A percentile compares a stretch with the other conserved stretches of the same genome.
Evolutionary conservation across 352 stramenopile genomes (phyloP).

Genomic region (Thraustotheca clavata): DNA sequence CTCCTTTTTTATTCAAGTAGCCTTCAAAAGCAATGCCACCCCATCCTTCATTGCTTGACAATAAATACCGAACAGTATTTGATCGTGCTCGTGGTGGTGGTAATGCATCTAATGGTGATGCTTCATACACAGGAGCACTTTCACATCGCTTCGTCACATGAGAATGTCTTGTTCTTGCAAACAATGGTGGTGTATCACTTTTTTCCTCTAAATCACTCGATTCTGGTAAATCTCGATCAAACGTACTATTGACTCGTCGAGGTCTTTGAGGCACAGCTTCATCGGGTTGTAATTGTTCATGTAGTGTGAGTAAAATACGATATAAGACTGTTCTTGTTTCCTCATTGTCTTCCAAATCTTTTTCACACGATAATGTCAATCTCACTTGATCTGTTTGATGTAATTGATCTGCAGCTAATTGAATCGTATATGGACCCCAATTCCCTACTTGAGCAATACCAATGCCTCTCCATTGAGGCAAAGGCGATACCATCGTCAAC

Average conservation of each 20-base stretch:
- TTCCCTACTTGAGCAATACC: not conserved
- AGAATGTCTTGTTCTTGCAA: not conserved
- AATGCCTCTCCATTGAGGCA: conserved; percentile 9
- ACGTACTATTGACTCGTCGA: conserved; percentile 16
- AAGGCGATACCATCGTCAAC: conserved; percentile 10
- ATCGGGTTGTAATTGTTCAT: conserved; percentile 14
- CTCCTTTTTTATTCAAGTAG: conserved; percentile 78
- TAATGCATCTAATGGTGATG: not conserved
- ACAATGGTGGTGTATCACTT: not conserved
- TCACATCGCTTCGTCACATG: not conserved
- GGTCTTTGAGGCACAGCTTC: conserved; percentile 9
- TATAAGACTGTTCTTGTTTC: conserved; percentile 9
- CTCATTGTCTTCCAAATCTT: not conserved
- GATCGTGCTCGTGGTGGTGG: conserved; percentile 8
- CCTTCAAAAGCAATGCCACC: conserved; percentile 70
- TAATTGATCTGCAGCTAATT: conserved; percentile 5
- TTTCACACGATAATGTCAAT: conserved; percentile 11
- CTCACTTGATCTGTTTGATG: conserved; percentile 19
- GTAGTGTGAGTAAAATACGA: conserved; percentile 7
- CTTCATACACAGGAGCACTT: not conserved
- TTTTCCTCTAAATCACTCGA: not conserved
- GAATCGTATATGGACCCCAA: conserved; percentile 6
- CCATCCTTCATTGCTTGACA: not conserved
- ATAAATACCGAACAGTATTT: conserved; percentile 16
- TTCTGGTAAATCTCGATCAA: not conserved